Evolutionary conservation across 441 rosid species (phyloP).

Genomic region (Melastoma candidum): DNA sequence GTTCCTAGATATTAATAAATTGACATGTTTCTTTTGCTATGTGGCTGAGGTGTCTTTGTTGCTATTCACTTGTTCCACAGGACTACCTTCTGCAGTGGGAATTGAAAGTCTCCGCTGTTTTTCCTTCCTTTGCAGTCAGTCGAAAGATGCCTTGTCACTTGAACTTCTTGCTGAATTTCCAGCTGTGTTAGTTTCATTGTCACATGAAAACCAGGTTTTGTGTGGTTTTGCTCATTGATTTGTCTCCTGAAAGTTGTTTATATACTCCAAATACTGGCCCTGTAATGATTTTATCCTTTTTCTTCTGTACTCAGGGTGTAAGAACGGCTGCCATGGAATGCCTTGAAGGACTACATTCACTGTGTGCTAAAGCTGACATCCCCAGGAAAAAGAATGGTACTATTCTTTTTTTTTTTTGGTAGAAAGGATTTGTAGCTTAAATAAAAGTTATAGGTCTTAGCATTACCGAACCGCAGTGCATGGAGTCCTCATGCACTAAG

Average conservation of each 20-base stretch:
- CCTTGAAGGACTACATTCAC: constrained; percentile 51
- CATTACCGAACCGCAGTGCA: too few relatives aligned
- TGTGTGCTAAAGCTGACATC: constrained; percentile 46
- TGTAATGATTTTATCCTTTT: constrained; percentile 4
- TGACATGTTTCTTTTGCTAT: constrained; percentile 13
- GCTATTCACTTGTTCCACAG: constrained; percentile 30
- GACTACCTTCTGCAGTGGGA: constrained; percentile 46
- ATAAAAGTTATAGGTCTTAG: too few relatives aligned
- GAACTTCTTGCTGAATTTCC: constrained; percentile 71
- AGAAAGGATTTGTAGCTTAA: too few relatives aligned
- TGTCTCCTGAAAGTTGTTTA: background rate
- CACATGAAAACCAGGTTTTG: constrained; percentile 63
- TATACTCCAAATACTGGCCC: background rate
- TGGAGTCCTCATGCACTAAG: background rate
- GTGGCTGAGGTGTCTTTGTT: background rate
- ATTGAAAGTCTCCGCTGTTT: constrained; percentile 77
- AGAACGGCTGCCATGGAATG: constrained; percentile 75
- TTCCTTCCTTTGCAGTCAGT: constrained; percentile 53
- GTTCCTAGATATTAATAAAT: too few relatives aligned
- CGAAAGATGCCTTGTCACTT: constrained; percentile 42
- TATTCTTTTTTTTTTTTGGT: background rate
- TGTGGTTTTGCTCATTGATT: background rate
- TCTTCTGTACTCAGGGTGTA: constrained; percentile 43
- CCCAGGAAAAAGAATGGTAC: constrained; percentile 94
- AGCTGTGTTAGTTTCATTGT: constrained; percentile 69